phyloP scores from a whole-genome alignment of 441 rosid species.

The Erysimum pusillum region DNA sequence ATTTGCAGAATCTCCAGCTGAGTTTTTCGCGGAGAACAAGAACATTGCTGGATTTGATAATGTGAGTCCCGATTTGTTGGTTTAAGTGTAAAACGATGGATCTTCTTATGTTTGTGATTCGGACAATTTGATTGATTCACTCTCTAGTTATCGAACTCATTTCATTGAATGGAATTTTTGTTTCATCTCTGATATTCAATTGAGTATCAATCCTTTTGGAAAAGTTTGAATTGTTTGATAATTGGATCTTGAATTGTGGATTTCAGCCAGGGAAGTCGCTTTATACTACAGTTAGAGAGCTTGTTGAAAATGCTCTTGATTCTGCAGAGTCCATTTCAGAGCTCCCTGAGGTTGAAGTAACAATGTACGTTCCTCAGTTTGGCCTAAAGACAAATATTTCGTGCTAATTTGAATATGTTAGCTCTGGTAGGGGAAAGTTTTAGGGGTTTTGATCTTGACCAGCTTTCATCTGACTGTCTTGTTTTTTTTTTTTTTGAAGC shows the following conservation, averaged over 20 bases:
- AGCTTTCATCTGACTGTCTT: constrained; percentile 27
- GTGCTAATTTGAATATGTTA: not conserved
- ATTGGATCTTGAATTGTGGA: constrained; percentile 28
- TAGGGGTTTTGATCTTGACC: not conserved
- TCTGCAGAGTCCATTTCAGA: constrained; percentile 93
- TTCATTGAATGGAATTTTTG: not conserved
- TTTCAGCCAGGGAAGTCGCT: constrained; percentile 91
- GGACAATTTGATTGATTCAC: not conserved
- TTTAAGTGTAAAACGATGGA: not conserved
- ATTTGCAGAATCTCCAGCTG: constrained; percentile 95
- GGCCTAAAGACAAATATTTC: not conserved
- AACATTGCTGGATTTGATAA: constrained; percentile 98
- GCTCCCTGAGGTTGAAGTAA: constrained; percentile 88
- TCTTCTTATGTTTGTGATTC: not conserved
- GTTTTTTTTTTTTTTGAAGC: constrained; percentile 47
- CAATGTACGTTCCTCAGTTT: constrained; percentile 61
- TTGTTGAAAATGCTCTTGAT: constrained; percentile 96
- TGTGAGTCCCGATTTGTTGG: constrained; percentile 54
- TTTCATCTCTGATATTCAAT: not conserved
- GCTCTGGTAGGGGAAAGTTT: not conserved
- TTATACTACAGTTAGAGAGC: constrained; percentile 93
- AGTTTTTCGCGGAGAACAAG: constrained; percentile 98
- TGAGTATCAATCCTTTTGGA: too few relatives aligned
- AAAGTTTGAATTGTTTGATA: constrained; percentile 18
- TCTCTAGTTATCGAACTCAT: not conserved